phyloP scores from a whole-genome alignment of 257 asterid genomes.

The Sherardia arvensis region DNA sequence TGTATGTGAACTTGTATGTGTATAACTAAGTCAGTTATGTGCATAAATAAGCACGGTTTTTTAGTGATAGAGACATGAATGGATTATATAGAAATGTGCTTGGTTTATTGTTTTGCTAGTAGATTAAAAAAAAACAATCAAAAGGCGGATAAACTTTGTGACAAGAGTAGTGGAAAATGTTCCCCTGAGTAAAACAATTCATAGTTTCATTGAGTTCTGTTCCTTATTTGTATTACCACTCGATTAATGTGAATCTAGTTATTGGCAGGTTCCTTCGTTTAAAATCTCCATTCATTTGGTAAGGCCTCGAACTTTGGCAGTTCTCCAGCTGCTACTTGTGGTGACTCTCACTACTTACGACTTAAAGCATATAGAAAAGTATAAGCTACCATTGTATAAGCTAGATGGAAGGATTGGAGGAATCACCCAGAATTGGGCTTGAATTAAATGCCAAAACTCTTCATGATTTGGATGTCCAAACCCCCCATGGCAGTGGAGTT shows the following conservation, averaged over 20 bases:
- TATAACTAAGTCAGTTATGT: neutral
- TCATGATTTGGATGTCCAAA: constrained; percentile 1
- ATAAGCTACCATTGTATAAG: neutral
- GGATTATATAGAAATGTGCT: neutral
- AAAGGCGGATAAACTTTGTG: neutral
- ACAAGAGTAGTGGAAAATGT: neutral
- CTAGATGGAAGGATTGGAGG: neutral
- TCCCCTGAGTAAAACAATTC: neutral
- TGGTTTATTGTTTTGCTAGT: neutral
- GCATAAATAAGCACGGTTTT: too few relatives aligned
- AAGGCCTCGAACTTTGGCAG: neutral
- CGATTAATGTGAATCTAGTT: neutral
- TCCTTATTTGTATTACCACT: too few relatives aligned
- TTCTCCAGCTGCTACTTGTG: neutral
- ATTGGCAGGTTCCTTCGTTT: neutral
- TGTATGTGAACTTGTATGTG: neutral
- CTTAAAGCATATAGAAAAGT: neutral
- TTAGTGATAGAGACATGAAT: neutral
- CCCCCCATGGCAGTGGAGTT: constrained; percentile 17
- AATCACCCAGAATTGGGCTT: neutral
- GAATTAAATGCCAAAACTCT: neutral
- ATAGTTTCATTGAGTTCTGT: neutral
- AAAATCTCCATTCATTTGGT: neutral
- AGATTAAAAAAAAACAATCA: neutral
- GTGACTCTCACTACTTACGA: neutral